Evolutionary conservation across 352 stramenopile species (phyloP).

Genomic region (Globisporangium rhizosaccharum): DNA sequence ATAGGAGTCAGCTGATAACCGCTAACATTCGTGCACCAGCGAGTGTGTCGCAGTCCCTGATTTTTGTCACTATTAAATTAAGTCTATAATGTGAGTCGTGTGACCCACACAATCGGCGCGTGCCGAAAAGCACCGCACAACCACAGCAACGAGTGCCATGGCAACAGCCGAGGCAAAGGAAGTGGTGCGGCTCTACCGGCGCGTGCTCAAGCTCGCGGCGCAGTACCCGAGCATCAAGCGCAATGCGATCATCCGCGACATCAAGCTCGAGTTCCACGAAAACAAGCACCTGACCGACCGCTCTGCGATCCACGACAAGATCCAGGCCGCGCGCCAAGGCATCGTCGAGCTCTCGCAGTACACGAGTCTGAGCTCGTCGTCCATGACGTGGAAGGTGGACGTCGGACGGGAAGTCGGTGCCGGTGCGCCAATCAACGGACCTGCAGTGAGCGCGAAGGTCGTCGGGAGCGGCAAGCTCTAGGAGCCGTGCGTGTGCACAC

Average conservation of each 20-base stretch:
- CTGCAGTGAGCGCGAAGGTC: slow-evolving; percentile 35
- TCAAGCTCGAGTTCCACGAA: slow-evolving; percentile 82
- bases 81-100: not conserved
- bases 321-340: slow-evolving; percentile 57
- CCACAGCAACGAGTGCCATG: slow-evolving; percentile 14
- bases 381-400: slow-evolving; percentile 66
- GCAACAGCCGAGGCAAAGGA: slow-evolving; percentile 28
- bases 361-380: slow-evolving; percentile 48
- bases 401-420: slow-evolving; percentile 48
- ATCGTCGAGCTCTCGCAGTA: slow-evolving; percentile 80
- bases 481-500: not conserved
- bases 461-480: slow-evolving; percentile 25
- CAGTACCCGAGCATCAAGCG: slow-evolving; percentile 84
- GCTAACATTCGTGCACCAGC: no score
- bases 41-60: not conserved
- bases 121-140: slow-evolving; percentile 4
- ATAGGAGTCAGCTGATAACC: no score
- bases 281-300: slow-evolving; percentile 62
- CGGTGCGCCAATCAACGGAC: slow-evolving; percentile 4
- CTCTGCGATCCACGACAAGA: slow-evolving; percentile 54
- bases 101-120: not conserved
- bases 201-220: slow-evolving; percentile 78
- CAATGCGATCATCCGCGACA: slow-evolving; percentile 73
- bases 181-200: slow-evolving; percentile 75
- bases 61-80: not conserved